A percentile compares a stretch with the other conserved stretches of the same genome.
Evolutionary conservation across 2,329 filamentous ascomycete species (phyloP).

Genomic region (Xenoacremonium recifei): DNA sequence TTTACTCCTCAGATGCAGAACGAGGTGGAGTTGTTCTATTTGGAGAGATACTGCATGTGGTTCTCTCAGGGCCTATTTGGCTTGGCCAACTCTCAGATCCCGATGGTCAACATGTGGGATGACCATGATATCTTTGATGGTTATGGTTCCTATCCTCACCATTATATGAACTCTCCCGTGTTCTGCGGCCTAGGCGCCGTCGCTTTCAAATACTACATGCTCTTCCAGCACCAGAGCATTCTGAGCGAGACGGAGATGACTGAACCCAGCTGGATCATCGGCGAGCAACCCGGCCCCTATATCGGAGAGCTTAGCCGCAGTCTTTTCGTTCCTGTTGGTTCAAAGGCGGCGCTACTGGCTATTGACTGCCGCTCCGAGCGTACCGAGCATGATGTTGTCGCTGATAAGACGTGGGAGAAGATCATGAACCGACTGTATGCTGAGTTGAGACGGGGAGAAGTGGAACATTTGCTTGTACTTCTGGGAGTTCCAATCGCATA

Average conservation of each 20-base stretch:
- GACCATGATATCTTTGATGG: conserved; percentile 93
- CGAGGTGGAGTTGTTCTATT: conserved; percentile 84
- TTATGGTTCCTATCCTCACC: conserved; percentile 87
- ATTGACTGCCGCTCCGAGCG: conserved; percentile 91
- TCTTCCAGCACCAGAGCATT: conserved; percentile 95
- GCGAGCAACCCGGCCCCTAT: conserved; percentile 78
- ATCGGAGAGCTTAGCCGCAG: conserved; percentile 84
- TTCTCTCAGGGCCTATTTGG: conserved; percentile 94
- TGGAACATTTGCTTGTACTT: conserved; percentile 86
- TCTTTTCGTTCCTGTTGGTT: conserved; percentile 80
- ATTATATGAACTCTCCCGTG: conserved; percentile 87
- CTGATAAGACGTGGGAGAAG: conserved; percentile 77
- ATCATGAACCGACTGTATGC: conserved; percentile 82
- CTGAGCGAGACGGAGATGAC: conserved; percentile 74
- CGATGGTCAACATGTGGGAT: conserved; percentile 98
- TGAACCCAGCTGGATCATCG: conserved; percentile 91
- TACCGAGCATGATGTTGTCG: conserved; percentile 77
- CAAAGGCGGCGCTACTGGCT: conserved; percentile 76
- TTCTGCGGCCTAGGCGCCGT: conserved; percentile 87
- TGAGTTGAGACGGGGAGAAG: conserved; percentile 80
- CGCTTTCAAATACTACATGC: conserved; percentile 97
- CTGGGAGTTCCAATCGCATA: conserved; percentile 83
- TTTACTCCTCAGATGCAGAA: conserved; percentile 82
- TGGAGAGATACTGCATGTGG: conserved; percentile 88
- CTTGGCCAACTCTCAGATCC: conserved; percentile 91